phyloP scores from a whole-genome alignment of 805 yeast species.

The Helenozyma rhizophorensis region DNA sequence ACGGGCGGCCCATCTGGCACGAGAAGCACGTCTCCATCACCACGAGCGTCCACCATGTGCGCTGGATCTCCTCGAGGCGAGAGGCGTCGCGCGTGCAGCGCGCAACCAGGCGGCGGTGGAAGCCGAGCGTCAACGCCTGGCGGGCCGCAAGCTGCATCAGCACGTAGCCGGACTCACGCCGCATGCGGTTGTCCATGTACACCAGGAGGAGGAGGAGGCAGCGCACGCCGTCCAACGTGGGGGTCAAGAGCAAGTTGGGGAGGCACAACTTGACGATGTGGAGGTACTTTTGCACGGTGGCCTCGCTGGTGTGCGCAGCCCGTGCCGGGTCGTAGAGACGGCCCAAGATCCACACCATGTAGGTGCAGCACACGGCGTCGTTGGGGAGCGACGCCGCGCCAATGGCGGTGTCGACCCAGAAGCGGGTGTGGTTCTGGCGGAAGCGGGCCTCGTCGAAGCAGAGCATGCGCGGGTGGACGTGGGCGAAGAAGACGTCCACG shows the following conservation, averaged over 20 bases:
- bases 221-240: slow-evolving; percentile 42
- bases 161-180: slow-evolving; percentile 47
- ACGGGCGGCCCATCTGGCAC: slow-evolving; percentile 39
- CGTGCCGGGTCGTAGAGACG: slow-evolving; percentile 20
- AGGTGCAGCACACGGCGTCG: slow-evolving; percentile 37
- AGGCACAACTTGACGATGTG: slow-evolving; percentile 40
- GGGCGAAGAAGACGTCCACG: slow-evolving; percentile 34
- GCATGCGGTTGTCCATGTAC: slow-evolving; percentile 40
- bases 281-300: slow-evolving; percentile 27
- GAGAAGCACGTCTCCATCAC: slow-evolving; percentile 25
- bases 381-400: neutral
- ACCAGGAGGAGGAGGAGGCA: slow-evolving; percentile 38
- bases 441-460: slow-evolving; percentile 21
- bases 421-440: neutral
- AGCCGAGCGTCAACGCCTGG: slow-evolving; percentile 46
- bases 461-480: slow-evolving; percentile 42
- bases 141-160: slow-evolving; percentile 43
- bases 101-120: slow-evolving; percentile 29
- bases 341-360: slow-evolving; percentile 44
- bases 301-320: slow-evolving; percentile 16
- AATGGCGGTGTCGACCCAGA: neutral
- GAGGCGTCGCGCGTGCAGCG: neutral
- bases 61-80: slow-evolving; percentile 32
- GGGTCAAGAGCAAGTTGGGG: slow-evolving; percentile 41
- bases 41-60: slow-evolving; percentile 43